These are phyloP conservation scores for Fagopyrum homotropicum DNA, from an alignment of 148 eudicot species.

Conservation along the genomic window DNA sequence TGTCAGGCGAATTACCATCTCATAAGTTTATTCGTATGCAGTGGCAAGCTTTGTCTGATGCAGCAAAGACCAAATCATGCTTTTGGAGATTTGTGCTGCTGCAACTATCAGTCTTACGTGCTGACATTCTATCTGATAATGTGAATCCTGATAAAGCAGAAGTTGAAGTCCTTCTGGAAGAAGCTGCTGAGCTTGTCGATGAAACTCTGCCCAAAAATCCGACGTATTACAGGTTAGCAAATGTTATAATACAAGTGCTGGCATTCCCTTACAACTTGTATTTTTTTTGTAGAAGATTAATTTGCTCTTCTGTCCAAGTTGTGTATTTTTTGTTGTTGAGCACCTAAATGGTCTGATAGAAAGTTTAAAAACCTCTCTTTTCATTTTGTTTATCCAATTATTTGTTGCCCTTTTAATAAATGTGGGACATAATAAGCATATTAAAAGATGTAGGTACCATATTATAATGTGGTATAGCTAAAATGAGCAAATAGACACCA, in stretches of 20 bases:
- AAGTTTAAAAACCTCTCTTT: not conserved
- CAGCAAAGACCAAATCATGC: slow-evolving; percentile 67
- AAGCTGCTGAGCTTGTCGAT: slow-evolving; percentile 97
- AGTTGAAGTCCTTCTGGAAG: slow-evolving; percentile 78
- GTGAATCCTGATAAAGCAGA: slow-evolving; percentile 65
- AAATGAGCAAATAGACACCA: not conserved
- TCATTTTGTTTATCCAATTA: not conserved
- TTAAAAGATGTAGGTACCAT: not conserved
- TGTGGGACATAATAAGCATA: not conserved
- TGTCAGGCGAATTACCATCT: not conserved
- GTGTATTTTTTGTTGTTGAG: not conserved
- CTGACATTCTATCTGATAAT: slow-evolving; percentile 57
- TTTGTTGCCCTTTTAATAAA: not conserved
- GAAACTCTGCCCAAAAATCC: slow-evolving; percentile 78
- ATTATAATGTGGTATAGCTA: not conserved
- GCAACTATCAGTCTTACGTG: slow-evolving; percentile 64
- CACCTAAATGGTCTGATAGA: not conserved
- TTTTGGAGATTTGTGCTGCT: slow-evolving; percentile 96
- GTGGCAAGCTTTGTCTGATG: slow-evolving; percentile 92
- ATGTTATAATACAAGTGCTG: not conserved
- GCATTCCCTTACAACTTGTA: not conserved
- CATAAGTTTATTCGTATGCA: slow-evolving; percentile 21
- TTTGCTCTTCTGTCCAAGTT: not conserved
- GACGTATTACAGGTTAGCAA: slow-evolving; percentile 74
- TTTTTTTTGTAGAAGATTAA: not conserved